Conservation (phyloP, 2,329 filamentous ascomycete species). For the Chalara sp. region DNA sequence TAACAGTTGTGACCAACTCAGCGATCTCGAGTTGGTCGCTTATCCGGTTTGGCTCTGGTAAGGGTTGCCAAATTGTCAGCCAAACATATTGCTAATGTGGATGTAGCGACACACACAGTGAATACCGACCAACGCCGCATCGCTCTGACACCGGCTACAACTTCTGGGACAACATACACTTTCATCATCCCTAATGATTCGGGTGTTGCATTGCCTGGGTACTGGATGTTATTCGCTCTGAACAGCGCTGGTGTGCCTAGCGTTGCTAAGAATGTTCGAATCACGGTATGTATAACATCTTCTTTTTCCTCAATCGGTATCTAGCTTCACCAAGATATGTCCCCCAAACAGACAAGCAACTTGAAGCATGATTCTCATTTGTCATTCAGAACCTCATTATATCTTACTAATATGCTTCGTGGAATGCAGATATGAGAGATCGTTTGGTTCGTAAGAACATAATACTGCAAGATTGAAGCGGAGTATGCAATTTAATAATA, state of each 20-base stretch:
- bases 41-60: slow-evolving; percentile 41
- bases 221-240: slow-evolving; percentile 48
- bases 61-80: background rate
- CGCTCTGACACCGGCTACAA: slow-evolving; percentile 29
- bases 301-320: too few relatives aligned
- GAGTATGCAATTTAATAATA: too few relatives aligned
- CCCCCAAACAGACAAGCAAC: too few relatives aligned
- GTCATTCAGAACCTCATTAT: too few relatives aligned
- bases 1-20: slow-evolving; percentile 28
- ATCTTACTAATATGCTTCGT: too few relatives aligned
- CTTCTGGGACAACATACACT: slow-evolving; percentile 27
- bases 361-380: too few relatives aligned
- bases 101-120: slow-evolving; percentile 38
- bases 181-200: slow-evolving; percentile 38
- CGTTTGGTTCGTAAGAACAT: too few relatives aligned
- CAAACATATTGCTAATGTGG: background rate
- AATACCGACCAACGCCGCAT: slow-evolving; percentile 53
- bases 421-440: too few relatives aligned
- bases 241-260: slow-evolving; percentile 38
- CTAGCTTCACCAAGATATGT: too few relatives aligned
- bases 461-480: too few relatives aligned
- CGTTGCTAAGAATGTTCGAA: slow-evolving; percentile 22
- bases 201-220: slow-evolving; percentile 44
- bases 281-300: too few relatives aligned
- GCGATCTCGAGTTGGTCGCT: slow-evolving; percentile 32